phyloP scores from a whole-genome alignment of 208 protist species.

The Acanthamoeba quina region DNA sequence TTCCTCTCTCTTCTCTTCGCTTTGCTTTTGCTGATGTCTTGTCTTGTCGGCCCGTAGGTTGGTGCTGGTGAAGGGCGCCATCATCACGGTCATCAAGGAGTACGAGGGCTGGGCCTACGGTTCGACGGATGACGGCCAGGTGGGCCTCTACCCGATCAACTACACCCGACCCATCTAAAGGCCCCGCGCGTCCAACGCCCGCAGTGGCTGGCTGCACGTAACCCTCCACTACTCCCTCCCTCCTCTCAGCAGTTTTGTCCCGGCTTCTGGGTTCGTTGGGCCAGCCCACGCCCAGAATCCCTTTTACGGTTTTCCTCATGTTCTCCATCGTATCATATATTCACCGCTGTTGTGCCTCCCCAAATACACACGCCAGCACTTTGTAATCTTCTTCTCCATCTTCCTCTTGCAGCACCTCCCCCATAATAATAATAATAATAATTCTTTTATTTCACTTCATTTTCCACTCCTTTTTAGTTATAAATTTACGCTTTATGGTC shows the following conservation, averaged over 20 bases:
- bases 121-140: not conserved
- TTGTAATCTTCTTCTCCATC: not conserved
- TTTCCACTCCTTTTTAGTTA: too few species aligned
- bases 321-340: too few species aligned
- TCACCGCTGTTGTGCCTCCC: too few species aligned
- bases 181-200: not conserved
- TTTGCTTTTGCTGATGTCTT: not conserved
- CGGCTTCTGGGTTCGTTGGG: too few species aligned
- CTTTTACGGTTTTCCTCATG: too few species aligned
- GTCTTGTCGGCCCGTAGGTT: not conserved
- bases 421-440: too few species aligned
- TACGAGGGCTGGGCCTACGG: conserved; percentile 25
- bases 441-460: not conserved
- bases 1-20: not conserved
- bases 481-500: too few species aligned
- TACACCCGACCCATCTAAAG: conserved; percentile 17
- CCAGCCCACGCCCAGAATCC: too few species aligned
- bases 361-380: not conserved
- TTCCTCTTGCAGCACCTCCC: too few species aligned
- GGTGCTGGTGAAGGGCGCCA: not conserved
- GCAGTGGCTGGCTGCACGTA: not conserved
- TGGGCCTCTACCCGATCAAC: conserved; percentile 19
- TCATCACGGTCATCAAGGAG: conserved; percentile 8
- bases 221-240: not conserved
- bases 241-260: not conserved